Base-by-base conservation (phyloP, 179 eudicot species). In the Silene noctiflora region DNA sequence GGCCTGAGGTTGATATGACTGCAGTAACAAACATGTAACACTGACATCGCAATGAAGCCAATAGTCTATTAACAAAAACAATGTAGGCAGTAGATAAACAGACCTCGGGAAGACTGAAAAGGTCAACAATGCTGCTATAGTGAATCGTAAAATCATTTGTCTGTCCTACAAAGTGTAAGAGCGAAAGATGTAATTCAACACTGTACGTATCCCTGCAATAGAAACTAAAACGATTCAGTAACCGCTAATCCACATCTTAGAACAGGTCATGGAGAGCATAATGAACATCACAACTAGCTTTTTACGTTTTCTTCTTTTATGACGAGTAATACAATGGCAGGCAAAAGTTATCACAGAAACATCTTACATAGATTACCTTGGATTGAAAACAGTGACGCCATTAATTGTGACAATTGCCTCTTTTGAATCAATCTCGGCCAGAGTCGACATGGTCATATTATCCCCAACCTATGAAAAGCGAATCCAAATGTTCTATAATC, bases 81-180 rank as follows among this genome's bases (percentile, higher is more conserved):
- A 19, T 7, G 42, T 6, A 35, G 7, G 39, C 29, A 59, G 46
- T 72, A 51, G 31, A 65, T 33, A 29, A 27, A 27, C 77, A 51
- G 60, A 95, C 99, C 99, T 93, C 93, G 10, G 99, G 99, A 61
- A 95, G 89, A 74, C 92, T 82, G 68, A 95, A 95, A 53, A 95
- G 87, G 67, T 95, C 90, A 76, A 95, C 91, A 65, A 89, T 91
- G 79, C 99, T 95, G 89, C 98, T 93, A 74, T 86, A 95, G 81
- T 93, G 99, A 79, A 95, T 93, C 83, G 93, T 95, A 70, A 95
- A 95, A 82, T 95, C 99, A 78, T 90, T 93, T 11, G 98, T 98
- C 83, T 89, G 97, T 67, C 97, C 99, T 85, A 89, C 97, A 33
- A 95, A 94, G 67, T 98, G 87, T 80, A 95, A 77, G 86, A 95